A percentile compares a stretch with the other conserved stretches of the same genome.
These are phyloP conservation scores for Boletales sp. DNA, from an alignment of 768 basidiomycete genomes.

Conservation along the genomic window DNA sequence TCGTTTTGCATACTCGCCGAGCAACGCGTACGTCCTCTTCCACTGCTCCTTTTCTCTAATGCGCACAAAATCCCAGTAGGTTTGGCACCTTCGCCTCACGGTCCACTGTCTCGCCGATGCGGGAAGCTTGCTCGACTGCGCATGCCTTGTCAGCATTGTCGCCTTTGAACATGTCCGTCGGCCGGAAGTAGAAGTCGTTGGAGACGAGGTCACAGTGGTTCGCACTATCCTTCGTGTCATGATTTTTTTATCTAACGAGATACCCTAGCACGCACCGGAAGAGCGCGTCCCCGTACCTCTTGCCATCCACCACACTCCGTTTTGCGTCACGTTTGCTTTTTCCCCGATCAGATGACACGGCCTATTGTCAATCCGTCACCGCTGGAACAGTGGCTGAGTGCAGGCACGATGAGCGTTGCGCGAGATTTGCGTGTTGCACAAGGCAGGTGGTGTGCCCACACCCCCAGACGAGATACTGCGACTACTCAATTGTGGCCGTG, in stretches of 20 bases:
- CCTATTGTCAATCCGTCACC: conserved; percentile 80
- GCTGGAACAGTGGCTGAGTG: conserved; percentile 71
- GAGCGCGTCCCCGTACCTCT: conserved; percentile 90
- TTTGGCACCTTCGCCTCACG: conserved; percentile 90
- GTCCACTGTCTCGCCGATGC: conserved; percentile 88
- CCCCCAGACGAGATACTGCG: conserved; percentile 64
- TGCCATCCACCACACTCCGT: conserved; percentile 90
- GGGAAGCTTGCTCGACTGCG: conserved; percentile 93
- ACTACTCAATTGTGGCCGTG: conserved; percentile 51
- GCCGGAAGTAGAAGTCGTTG: conserved; percentile 91
- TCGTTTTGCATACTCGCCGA: conserved; percentile 91
- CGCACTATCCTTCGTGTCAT: conserved; percentile 21
- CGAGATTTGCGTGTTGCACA: conserved; percentile 90
- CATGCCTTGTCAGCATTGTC: conserved; percentile 87
- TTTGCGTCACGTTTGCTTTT: conserved; percentile 96
- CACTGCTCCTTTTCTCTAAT: conserved; percentile 1
- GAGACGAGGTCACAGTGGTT: conserved; percentile 88
- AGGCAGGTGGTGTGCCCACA: conserved; percentile 70
- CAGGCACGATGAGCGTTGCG: conserved; percentile 72
- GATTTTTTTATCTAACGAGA: neutral
- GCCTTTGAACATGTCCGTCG: conserved; percentile 89
- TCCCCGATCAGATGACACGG: conserved; percentile 40
- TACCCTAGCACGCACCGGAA: conserved; percentile 68
- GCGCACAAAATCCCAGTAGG: conserved; percentile 42
- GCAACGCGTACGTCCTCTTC: conserved; percentile 60